phyloP scores from a whole-genome alignment of 2,329 filamentous ascomycete species.

The Acrodontium crateriforme region DNA sequence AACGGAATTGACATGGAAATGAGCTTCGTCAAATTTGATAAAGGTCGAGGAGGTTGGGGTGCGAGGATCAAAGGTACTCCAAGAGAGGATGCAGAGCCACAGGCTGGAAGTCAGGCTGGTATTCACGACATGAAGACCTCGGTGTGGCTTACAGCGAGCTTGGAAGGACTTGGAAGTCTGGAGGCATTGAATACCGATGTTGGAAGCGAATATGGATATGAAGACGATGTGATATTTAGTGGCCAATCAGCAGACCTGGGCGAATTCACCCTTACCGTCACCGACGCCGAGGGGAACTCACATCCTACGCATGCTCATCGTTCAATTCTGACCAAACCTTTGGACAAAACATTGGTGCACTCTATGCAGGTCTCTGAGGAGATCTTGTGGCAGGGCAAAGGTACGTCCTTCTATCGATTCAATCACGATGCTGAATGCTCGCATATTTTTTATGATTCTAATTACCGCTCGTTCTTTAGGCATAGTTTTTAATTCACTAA shows the following conservation, averaged over 20 bases:
- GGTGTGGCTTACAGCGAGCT: slow-evolving; percentile 65
- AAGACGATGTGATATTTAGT: slow-evolving; percentile 51
- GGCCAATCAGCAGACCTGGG: slow-evolving; percentile 62
- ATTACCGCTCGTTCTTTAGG: slow-evolving; percentile 32
- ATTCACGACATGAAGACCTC: slow-evolving; percentile 52
- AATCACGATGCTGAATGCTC: no score
- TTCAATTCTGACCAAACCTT: slow-evolving; percentile 52
- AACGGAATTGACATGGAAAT: slow-evolving; percentile 87
- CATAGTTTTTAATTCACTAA: slow-evolving; percentile 49
- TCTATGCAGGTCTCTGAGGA: slow-evolving; percentile 55
- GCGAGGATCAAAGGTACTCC: slow-evolving; percentile 73
- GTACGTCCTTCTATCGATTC: slow-evolving; percentile 23
- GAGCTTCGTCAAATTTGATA: slow-evolving; percentile 84
- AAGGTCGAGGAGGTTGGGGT: slow-evolving; percentile 67
- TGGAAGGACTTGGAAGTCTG: slow-evolving; percentile 62
- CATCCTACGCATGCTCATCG: slow-evolving; percentile 44
- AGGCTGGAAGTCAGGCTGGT: slow-evolving; percentile 10
- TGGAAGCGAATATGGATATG: slow-evolving; percentile 40
- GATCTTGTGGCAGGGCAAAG: slow-evolving; percentile 70
- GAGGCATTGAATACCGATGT: slow-evolving; percentile 43
- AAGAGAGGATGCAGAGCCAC: slow-evolving; percentile 48
- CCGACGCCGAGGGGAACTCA: slow-evolving; percentile 52
- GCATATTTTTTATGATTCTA: slow-evolving; percentile 25
- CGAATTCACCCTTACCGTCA: slow-evolving; percentile 65
- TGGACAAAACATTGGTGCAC: slow-evolving; percentile 62